Evolutionary conservation across 2,329 filamentous ascomycete genomes (phyloP).

Genomic region (Neofusicoccum sp.): DNA sequence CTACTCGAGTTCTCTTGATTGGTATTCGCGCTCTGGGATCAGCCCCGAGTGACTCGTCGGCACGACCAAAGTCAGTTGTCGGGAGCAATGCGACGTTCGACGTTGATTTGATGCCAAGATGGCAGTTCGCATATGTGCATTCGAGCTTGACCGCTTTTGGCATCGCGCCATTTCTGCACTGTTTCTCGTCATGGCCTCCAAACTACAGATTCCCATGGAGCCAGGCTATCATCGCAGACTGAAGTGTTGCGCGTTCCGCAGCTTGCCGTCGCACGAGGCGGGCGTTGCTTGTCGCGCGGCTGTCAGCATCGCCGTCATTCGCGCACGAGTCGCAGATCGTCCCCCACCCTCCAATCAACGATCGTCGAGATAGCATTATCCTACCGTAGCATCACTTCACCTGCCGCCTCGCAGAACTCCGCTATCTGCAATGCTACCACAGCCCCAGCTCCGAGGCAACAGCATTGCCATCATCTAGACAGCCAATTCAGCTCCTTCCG

Average conservation of each 20-base stretch:
- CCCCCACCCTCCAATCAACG: conserved; percentile 8
- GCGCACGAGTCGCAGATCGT: background rate
- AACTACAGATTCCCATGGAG: too few species aligned
- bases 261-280: background rate
- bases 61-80: too few species aligned
- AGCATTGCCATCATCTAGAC: background rate
- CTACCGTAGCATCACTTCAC: conserved; percentile 12
- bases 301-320: too few species aligned
- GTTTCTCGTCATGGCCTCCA: background rate
- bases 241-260: too few species aligned
- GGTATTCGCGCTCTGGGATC: too few species aligned
- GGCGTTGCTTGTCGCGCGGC: too few species aligned
- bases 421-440: background rate
- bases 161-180: background rate
- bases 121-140: background rate
- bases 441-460: background rate
- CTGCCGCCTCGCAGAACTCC: conserved; percentile 1
- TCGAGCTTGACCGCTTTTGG: background rate
- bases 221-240: too few species aligned
- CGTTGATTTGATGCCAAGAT: background rate
- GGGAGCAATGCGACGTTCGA: background rate
- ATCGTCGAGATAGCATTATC: conserved; percentile 6
- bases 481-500: background rate
- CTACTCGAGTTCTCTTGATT: too few species aligned
- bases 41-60: too few species aligned